These are phyloP conservation scores for Tulasnella calospora DNA, from an alignment of 768 basidiomycete genomes.

Conservation along the genomic window DNA sequence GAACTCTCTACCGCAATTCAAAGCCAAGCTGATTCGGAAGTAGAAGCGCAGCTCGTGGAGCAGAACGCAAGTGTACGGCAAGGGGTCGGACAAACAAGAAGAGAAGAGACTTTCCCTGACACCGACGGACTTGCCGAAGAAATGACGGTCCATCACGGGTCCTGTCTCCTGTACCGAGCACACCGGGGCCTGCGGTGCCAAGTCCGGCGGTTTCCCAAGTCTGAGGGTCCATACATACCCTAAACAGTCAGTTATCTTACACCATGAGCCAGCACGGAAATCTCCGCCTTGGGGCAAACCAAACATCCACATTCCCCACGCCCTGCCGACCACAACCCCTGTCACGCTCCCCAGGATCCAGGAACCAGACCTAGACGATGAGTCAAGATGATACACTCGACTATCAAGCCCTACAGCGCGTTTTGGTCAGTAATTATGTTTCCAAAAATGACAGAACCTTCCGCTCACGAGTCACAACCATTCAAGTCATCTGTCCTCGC, in stretches of 20 bases:
- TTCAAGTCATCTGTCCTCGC: neutral
- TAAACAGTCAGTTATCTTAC: neutral
- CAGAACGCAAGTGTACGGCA: neutral
- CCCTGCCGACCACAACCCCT: neutral
- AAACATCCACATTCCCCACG: neutral
- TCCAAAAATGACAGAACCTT: neutral
- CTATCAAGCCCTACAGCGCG: neutral
- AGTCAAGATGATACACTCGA: neutral
- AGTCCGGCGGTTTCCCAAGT: neutral
- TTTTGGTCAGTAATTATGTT: neutral
- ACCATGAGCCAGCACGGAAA: too few species aligned
- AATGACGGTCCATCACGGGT: neutral
- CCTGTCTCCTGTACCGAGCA: neutral
- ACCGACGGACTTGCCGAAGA: neutral
- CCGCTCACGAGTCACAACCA: neutral
- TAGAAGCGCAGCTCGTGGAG: neutral
- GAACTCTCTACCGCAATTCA: neutral
- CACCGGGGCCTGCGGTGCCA: neutral
- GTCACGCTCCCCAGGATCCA: neutral
- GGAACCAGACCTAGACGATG: neutral
- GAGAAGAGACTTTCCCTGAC: neutral
- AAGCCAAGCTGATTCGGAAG: neutral
- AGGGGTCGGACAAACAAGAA: slow-evolving; percentile 6
- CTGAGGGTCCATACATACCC: neutral
- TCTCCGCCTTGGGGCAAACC: neutral